Evolutionary conservation across 441 rosid species (phyloP), one percentile per base, ranked within the genome.

Genomic region (Theobroma grandiflorum): DNA sequence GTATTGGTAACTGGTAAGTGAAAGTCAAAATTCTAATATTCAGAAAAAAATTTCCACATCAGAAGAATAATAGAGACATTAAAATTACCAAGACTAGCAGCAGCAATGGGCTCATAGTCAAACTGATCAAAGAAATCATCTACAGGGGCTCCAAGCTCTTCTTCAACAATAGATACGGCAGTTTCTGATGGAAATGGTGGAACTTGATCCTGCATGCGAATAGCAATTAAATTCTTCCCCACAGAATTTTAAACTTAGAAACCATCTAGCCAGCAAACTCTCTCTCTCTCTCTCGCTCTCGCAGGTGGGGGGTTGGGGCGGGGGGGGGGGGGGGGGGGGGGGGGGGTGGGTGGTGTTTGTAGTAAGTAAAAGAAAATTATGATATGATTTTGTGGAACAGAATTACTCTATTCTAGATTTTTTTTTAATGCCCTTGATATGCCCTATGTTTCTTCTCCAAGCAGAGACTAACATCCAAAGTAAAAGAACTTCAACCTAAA

Each of bases 131-230:
- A 97, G 61, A 91, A 75, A 58, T 87, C 88, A 79, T 86, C 88
- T 62, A 94, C 81, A 16, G 95, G 90, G 61, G 82, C 93, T 87
- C 99, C 98, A 84, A 97, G 98, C 88, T 97, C 99, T 89, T 94
- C 97, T 86, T 94, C 94, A 79, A 95, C 91, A 80, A 92, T 95
- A 35, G 93, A 84, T 67, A 92, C 71, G 59, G 99, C 97, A 69
- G 95, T 94, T 69, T 92, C 94, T 26, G 99, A 95, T 78, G 99
- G 89, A 80, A 97, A 97, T 26, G 99, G 99, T 77, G 99, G 99
- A 87, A 97, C 99, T 94, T 95, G 98, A 91, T 97, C 99, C 99
- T 97, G 86, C 80, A 89, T 7, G 47, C 79, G 73, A 72, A 78
- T 22, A 74, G 64, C 52, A 82, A 75, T 42, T 81, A 50, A 81